Evolutionary conservation across 2,329 filamentous ascomycete species (phyloP), one percentile per base, ranked within the genome.

Genomic region (Verticillium dahliae): DNA sequence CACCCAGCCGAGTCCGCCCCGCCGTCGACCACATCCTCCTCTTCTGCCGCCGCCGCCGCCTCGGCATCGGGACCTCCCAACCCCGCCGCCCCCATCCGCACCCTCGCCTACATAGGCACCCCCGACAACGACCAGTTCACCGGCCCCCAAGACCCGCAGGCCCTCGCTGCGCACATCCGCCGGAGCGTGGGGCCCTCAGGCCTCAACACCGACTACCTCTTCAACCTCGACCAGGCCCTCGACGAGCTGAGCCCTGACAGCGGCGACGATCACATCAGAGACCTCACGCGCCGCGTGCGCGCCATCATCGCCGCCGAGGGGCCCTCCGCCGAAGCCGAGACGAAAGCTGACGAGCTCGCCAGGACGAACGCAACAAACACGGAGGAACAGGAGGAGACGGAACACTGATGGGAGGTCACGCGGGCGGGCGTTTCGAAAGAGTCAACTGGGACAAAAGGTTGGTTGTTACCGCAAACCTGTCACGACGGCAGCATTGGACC

Each of bases 71-170:
- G 13, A 67, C 75, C 22, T 81, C 86, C 68, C 75, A 72, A 60
- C 81, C 83, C 62, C 84, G 97, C 65, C 37, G 6, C 72, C 14
- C 67, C 75, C 22, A 82, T 86, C 68, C 75, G 72, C 60, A 81
- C 83, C 62, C 84, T 97, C 65, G 91, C 96, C 1, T 99, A 99
- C 74, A 98, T 99, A 70, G 95, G 95, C 27, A 90, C 96, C 2
- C 95, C 95, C 0, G 86, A 89, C 56, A 99, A 99, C 71, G 89
- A 91, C 61, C 95, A 98, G 74, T 99, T 99, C 71, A 81, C 93
- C 41, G 92, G 91, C 0, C 87, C 89, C 0, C 92, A 96, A 72
- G 88, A 95, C 60, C 90, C 90, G 1, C 85, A 92, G 69, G 74
- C 78, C 52, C 82, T 98, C 58, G 93, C 94, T 31, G 83, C 86